Base-by-base conservation (phyloP, 352 stramenopile genomes). In the Globisporangium splendens region DNA sequence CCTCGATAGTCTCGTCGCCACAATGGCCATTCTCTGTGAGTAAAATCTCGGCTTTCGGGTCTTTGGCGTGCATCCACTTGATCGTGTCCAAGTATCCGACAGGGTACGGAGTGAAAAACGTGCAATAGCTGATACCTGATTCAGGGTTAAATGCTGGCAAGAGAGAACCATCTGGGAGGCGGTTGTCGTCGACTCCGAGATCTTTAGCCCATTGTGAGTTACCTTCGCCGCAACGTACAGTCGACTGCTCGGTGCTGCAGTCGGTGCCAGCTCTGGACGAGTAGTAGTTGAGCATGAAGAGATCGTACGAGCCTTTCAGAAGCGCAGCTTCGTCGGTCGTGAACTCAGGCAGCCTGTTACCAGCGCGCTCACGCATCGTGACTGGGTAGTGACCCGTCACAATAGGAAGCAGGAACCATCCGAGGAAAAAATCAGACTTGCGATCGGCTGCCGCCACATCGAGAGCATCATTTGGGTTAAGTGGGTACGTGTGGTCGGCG, bases 231-330 rank as follows among this genome's bases (percentile, higher is more conserved):
- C 77, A 88, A 3, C 59, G 60, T 12, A 74, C 56, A 8, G 52
- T 65, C 8, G 75, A 85, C 13, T 49, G 51, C 13, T 64, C 41
- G 17, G 61, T 73, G 8, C 57, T 49, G 56, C 75, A 88, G 65
- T 91, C 70, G 0, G 72, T 78, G 5, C 87, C 84, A 3, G 68
- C 39, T 22, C 72, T 72, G 10, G 77, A 76, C 42, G 69, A 69
- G 70, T 98, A 98, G 63, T 98, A 86, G 71, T 98, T 98, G 8
- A 98, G 66, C 54, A 97, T 96, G 54, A 98, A 87, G 46, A 98
- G 92, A 64, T 99, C 96, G 59, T 85, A 86, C 44, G 87, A 97
- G 20, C 77, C 83, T 46, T 83, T 81, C 15, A 99, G 57, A 1
- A 91, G 42, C 38, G 70, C 72, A 15, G 80, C 56, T 58, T 98